A percentile compares a stretch with the other conserved stretches of the same genome.
These are phyloP conservation scores for Brettanomyces bruxellensis DNA, from an alignment of 805 yeast species.

Conservation along the genomic window DNA sequence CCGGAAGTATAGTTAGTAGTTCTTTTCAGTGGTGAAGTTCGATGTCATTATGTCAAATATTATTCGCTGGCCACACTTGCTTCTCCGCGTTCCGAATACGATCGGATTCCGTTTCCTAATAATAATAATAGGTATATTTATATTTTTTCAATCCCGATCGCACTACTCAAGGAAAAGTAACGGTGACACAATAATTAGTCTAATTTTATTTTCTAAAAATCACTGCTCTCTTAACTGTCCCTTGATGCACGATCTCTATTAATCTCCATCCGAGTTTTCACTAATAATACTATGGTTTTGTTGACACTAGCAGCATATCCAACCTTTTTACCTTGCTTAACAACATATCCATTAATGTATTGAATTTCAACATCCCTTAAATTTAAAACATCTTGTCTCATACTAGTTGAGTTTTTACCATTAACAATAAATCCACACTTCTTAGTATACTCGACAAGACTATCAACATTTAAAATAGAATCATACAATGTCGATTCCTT, in stretches of 20 bases:
- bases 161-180: too few species aligned
- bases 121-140: too few species aligned
- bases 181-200: too few species aligned
- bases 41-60: too few species aligned
- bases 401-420: conserved; percentile 54
- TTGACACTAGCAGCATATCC: conserved; percentile 39
- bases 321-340: conserved; percentile 39
- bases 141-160: too few species aligned
- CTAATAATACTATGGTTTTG: conserved; percentile 34
- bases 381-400: conserved; percentile 57
- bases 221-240: too few species aligned
- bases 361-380: conserved; percentile 66
- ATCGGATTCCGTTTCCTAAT: too few species aligned
- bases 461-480: conserved; percentile 24
- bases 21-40: too few species aligned
- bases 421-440: conserved; percentile 20
- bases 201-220: too few species aligned
- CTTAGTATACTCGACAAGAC: conserved; percentile 23
- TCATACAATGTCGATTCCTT: conserved; percentile 23
- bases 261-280: conserved; percentile 25
- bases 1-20: too few species aligned
- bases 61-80: too few species aligned
- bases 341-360: conserved; percentile 76
- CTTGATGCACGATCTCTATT: background rate
- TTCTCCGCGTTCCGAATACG: too few species aligned